Conservation (phyloP, 2,329 filamentous ascomycete species). For the Apiospora malaysiana region DNA sequence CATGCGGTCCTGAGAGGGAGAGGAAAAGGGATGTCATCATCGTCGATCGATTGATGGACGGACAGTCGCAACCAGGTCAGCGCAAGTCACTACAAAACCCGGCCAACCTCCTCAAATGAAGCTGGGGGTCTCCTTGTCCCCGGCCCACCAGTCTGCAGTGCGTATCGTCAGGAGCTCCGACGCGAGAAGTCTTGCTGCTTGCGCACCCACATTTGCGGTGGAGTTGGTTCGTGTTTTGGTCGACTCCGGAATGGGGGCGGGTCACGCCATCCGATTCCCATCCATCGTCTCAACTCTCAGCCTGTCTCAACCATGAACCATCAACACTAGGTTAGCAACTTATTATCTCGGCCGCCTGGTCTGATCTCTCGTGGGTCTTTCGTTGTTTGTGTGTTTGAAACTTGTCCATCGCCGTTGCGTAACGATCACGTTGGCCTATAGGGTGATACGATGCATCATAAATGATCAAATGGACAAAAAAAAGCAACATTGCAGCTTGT, state of each 20-base stretch:
- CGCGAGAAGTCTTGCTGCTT: neutral
- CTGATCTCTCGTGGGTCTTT: neutral
- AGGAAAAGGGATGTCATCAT: neutral
- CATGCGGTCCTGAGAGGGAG: too few relatives aligned
- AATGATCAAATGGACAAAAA: neutral
- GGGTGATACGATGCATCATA: neutral
- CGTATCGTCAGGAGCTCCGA: conserved; percentile 3
- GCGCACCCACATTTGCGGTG: neutral
- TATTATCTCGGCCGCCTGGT: too few relatives aligned
- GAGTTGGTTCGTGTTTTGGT: conserved; percentile 13
- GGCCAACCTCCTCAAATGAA: neutral
- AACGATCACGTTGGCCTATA: neutral
- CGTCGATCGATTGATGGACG: neutral
- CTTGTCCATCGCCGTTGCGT: neutral
- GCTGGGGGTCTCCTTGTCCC: neutral
- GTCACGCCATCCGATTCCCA: neutral
- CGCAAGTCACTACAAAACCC: neutral
- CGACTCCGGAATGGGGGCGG: neutral
- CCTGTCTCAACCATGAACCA: neutral
- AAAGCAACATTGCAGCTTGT: neutral
- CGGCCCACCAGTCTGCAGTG: conserved; percentile 10
- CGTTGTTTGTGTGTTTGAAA: neutral
- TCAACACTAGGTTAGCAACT: too few relatives aligned
- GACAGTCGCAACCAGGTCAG: neutral
- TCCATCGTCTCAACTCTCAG: neutral